Percentiles rank a stretch among this genome's conserved stretches.
Conservation (phyloP, 1,284 basidiomycete species). For the Malassezia vespertilionis region DNA sequence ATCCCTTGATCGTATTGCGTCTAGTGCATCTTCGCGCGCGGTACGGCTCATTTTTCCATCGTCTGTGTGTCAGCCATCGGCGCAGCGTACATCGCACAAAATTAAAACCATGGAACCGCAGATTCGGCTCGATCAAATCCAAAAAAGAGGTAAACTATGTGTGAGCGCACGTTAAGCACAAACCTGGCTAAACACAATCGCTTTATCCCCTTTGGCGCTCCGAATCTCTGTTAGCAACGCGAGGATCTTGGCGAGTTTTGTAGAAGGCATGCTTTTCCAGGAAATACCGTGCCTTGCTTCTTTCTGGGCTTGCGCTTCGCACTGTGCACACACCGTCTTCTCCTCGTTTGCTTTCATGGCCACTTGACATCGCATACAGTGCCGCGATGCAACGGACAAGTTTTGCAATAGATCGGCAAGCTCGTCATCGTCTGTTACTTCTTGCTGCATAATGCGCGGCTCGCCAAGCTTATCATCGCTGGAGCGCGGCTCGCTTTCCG, state of each 20-base stretch:
- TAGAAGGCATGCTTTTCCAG: slow-evolving; percentile 53
- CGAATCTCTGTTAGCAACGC: slow-evolving; percentile 62
- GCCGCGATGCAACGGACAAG: slow-evolving; percentile 51
- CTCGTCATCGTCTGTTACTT: slow-evolving; percentile 48
- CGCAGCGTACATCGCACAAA: slow-evolving; percentile 70
- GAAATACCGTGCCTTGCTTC: slow-evolving; percentile 46
- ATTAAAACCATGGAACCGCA: slow-evolving; percentile 57
- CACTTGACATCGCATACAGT: slow-evolving; percentile 30
- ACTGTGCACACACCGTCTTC: slow-evolving; percentile 26
- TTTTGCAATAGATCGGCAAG: slow-evolving; percentile 65
- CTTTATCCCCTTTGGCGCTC: slow-evolving; percentile 62
- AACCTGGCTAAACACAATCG: slow-evolving; percentile 58
- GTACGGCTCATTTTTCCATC: slow-evolving; percentile 73
- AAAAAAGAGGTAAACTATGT: slow-evolving; percentile 81
- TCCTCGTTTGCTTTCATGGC: slow-evolving; percentile 6
- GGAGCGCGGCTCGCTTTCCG: no score
- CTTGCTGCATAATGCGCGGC: slow-evolving; percentile 9
- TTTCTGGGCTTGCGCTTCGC: slow-evolving; percentile 16
- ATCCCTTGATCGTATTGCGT: slow-evolving; percentile 59
- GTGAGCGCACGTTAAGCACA: slow-evolving; percentile 1
- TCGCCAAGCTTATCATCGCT: no score
- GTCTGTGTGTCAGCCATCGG: slow-evolving; percentile 52
- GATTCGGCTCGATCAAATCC: slow-evolving; percentile 71
- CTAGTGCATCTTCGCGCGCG: slow-evolving; percentile 63
- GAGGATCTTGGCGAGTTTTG: slow-evolving; percentile 79